These are phyloP conservation scores for Coffea canephora DNA, from an alignment of 257 asterid species.

Conservation along the genomic window DNA sequence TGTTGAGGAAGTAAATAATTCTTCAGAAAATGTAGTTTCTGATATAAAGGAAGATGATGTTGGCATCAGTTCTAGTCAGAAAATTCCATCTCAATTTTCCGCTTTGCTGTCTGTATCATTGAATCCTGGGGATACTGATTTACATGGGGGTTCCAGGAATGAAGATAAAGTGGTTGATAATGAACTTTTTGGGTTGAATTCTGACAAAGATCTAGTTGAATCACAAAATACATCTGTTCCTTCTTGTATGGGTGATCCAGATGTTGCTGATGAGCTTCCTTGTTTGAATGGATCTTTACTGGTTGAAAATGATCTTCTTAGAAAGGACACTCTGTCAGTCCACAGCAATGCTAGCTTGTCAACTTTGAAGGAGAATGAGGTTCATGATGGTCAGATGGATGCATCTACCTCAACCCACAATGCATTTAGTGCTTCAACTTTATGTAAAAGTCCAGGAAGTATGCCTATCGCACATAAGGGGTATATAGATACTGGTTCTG, in stretches of 20 bases:
- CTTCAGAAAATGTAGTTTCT: constrained; percentile 21
- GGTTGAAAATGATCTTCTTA: constrained; percentile 17
- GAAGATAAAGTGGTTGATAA: constrained; percentile 18
- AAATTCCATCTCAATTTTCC: constrained; percentile 27
- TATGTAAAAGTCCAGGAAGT: constrained; percentile 28
- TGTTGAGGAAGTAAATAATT: constrained; percentile 12
- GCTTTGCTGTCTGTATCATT: constrained; percentile 24
- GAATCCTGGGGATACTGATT: neutral
- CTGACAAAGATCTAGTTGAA: constrained; percentile 24
- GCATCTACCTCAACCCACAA: constrained; percentile 15
- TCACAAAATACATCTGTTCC: constrained; percentile 18
- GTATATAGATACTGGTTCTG: constrained; percentile 28
- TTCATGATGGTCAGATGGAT: constrained; percentile 23
- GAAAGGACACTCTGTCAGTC: constrained; percentile 22
- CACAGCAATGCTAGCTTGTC: constrained; percentile 29
- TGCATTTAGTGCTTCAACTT: constrained; percentile 27
- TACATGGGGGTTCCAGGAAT: constrained; percentile 21
- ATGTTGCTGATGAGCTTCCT: constrained; percentile 21
- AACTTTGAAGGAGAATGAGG: constrained; percentile 25
- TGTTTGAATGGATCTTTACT: constrained; percentile 17
- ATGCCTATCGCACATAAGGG: constrained; percentile 21
- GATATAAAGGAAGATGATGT: constrained; percentile 31
- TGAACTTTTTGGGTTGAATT: constrained; percentile 21
- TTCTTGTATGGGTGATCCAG: constrained; percentile 16
- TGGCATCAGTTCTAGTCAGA: constrained; percentile 12